Base-by-base conservation (phyloP, 2,329 filamentous ascomycete species). In the Colletotrichum noveboracense region DNA sequence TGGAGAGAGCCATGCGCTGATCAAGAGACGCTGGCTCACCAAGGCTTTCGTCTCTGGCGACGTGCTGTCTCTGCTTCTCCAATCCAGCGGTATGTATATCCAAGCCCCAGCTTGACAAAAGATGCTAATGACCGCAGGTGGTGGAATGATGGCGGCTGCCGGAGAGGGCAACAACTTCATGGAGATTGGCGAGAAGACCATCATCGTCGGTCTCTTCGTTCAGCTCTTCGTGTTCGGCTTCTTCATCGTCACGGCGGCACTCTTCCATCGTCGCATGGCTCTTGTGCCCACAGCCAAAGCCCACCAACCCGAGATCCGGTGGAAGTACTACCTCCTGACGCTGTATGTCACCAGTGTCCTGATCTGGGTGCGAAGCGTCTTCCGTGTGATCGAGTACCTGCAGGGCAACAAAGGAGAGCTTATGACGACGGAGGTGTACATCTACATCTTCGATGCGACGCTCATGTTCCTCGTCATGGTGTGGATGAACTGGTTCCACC, bases 181-280 rank as follows among this genome's bases (percentile, higher is more conserved):
- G 66, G 62, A 80, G 18, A 38, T 82, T 2, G 88, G 88, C 14
- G 82, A 88, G 76, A 85, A 87, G 18, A 81, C 91, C 66, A 87
- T 91, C 16, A 82, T 92, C 16, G 86, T 78, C 5, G 90, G 90
- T 10, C 81, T 93, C 4, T 82, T 88, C n/a, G 79, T 91, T 3
- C 91, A 93, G 78, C 85, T 92, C 4, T 52, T 88, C 26, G 84
- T 89, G 58, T 91, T 92, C 76, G 83, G 84, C 18, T 82, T 91
- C 62, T 92, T 92, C 79, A 81, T 91, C 12, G 58, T 87, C 5
- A 84, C 86, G 0, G 84, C 88, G 0, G 76, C 84, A 1, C 77
- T 87, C 0, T 90, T 90, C 79, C 87, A 91, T 74, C 72, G 70
- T 10, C 79, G 80, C 6, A 62, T 82, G 12, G 18, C 21, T 5